Conservation (phyloP, 306 rosid species). For the Castanea sativa region DNA sequence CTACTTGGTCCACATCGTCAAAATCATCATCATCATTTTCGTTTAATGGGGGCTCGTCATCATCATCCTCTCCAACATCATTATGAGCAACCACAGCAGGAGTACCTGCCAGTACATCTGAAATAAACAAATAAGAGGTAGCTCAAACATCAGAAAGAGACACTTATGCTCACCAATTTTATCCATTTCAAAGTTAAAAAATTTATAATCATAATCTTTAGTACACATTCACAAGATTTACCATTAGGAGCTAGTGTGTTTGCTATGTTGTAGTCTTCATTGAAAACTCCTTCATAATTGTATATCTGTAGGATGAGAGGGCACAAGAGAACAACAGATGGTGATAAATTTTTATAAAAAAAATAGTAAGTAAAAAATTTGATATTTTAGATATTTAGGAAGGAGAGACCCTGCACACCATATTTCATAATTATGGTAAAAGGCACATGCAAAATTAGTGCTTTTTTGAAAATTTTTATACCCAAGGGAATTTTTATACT, state of each 20-base stretch:
- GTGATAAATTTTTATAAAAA: neutral
- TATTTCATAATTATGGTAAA: neutral
- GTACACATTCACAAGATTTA: slow-evolving; percentile 28
- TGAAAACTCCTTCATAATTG: slow-evolving; percentile 75
- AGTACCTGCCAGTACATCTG: too few relatives aligned
- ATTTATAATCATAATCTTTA: slow-evolving; percentile 6
- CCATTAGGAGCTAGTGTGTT: slow-evolving; percentile 95
- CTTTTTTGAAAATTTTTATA: neutral
- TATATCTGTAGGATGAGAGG: slow-evolving; percentile 57
- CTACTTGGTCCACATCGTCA: too few relatives aligned
- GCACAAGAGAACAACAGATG: slow-evolving; percentile 9
- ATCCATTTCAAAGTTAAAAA: too few relatives aligned
- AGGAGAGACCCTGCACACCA: neutral
- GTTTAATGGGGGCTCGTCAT: too few relatives aligned
- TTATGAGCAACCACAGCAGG: too few relatives aligned
- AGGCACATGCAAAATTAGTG: neutral
- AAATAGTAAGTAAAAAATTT: neutral
- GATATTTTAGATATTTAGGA: neutral
- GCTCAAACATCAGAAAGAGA: too few relatives aligned
- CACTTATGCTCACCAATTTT: too few relatives aligned
- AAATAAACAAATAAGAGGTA: too few relatives aligned
- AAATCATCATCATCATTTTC: too few relatives aligned
- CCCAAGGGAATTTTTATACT: too few relatives aligned
- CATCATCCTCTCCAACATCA: too few relatives aligned
- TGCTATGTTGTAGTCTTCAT: slow-evolving; percentile 90